A percentile compares a stretch with the other conserved stretches of the same genome.
Conservation (phyloP, 208 protist species). For the Leishmania martiniquensis region DNA sequence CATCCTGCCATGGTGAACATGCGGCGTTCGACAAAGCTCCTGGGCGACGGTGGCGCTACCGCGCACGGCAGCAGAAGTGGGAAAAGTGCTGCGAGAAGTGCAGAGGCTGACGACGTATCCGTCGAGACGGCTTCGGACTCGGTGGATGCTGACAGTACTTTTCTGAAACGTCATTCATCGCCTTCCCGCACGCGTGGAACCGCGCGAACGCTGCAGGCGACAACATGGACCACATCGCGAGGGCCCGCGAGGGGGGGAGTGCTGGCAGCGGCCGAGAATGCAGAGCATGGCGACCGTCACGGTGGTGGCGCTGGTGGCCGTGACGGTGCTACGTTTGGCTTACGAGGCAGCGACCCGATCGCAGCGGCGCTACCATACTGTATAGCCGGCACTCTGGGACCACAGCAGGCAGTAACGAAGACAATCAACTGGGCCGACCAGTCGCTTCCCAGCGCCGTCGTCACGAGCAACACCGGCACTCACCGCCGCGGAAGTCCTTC, state of each 20-base stretch:
- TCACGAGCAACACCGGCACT: neutral
- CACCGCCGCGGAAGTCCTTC: neutral
- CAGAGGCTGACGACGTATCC: neutral
- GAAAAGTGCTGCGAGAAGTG: neutral
- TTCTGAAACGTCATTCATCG: neutral
- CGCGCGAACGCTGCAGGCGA: neutral
- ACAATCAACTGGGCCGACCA: constrained; percentile 13
- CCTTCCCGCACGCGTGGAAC: neutral
- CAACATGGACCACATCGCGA: neutral
- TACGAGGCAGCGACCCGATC: neutral
- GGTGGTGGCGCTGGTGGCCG: neutral
- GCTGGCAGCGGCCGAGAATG: neutral
- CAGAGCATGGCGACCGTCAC: neutral
- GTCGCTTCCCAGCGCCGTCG: neutral
- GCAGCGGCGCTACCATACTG: neutral
- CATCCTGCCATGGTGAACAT: neutral
- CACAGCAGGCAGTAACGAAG: neutral
- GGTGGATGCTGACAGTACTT: neutral
- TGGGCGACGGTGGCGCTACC: neutral
- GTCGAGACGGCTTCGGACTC: neutral
- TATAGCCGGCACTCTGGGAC: neutral
- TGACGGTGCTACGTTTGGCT: neutral
- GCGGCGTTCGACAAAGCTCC: neutral
- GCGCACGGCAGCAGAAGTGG: neutral
- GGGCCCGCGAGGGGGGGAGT: neutral